Percentiles rank a stretch among this genome's conserved stretches.
Evolutionary conservation across 306 rosid species (phyloP).

Genomic region (Pterocarpus santalinus): DNA sequence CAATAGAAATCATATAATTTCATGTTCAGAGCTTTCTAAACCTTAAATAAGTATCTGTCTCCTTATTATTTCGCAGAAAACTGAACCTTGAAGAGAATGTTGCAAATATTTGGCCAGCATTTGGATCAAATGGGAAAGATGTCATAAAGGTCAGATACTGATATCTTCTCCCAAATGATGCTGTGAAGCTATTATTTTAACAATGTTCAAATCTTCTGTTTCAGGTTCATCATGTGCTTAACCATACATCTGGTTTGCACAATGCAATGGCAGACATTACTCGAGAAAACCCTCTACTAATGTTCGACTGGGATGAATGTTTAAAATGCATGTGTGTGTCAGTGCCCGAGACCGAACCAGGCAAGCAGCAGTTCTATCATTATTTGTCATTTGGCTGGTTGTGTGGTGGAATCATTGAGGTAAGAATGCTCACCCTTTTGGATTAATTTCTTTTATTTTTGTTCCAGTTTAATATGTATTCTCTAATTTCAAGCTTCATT

Average conservation of each 20-base stretch:
- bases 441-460: neutral
- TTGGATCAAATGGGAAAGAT: conserved; percentile 82
- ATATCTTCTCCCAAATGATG: conserved; percentile 33
- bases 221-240: conserved; percentile 97
- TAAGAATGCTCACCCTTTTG: conserved; percentile 48
- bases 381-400: conserved; percentile 89
- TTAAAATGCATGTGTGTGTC: conserved; percentile 67
- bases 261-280: conserved; percentile 70
- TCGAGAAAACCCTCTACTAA: conserved; percentile 72
- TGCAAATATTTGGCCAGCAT: conserved; percentile 89
- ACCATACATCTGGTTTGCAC: conserved; percentile 98
- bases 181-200: conserved; percentile 20
- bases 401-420: conserved; percentile 98
- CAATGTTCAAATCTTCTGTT: conserved; percentile 29
- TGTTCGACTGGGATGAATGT: conserved; percentile 92
- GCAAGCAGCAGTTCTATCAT: conserved; percentile 90
- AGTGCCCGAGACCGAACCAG: conserved; percentile 90
- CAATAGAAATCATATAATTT: neutral
- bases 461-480: conserved; percentile 17
- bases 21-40: conserved; percentile 14
- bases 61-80: conserved; percentile 63
- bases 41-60: conserved; percentile 35
- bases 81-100: conserved; percentile 84
- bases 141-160: conserved; percentile 70
- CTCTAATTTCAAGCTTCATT: conserved; percentile 23